These are phyloP conservation scores for Lasiosphaeria ovina DNA, from an alignment of 495 filamentous ascomycete genomes.

Conservation along the genomic window DNA sequence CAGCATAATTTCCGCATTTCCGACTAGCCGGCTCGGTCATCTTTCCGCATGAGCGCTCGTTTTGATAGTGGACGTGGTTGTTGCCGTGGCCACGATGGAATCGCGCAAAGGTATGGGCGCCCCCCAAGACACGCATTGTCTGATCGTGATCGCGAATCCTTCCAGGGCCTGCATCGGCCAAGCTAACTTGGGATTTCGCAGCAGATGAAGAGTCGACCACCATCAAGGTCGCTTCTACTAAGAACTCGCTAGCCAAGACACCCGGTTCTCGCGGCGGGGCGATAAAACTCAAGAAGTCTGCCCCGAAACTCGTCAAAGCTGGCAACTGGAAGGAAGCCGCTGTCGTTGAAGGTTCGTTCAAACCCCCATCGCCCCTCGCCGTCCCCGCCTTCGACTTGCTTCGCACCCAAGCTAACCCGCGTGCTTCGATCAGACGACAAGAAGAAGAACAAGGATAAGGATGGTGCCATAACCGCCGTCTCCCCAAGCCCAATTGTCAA, in stretches of 20 bases:
- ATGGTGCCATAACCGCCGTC: conserved; percentile 37
- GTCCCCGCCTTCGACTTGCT: not conserved
- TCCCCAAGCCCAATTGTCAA: conserved; percentile 62
- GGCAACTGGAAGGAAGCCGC: conserved; percentile 56
- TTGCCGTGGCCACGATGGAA: conserved; percentile 27
- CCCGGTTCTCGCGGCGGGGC: conserved; percentile 42
- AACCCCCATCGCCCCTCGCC: conserved; percentile 1
- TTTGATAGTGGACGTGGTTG: conserved; percentile 15
- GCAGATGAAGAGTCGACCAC: conserved; percentile 50
- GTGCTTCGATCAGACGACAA: conserved; percentile 29
- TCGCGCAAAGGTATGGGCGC: conserved; percentile 31
- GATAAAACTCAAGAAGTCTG: conserved; percentile 67
- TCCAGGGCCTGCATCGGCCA: too few species aligned
- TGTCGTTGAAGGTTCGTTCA: conserved; percentile 52
- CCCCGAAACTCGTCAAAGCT: conserved; percentile 55
- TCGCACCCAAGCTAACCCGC: not conserved
- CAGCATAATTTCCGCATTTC: not conserved
- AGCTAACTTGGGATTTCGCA: not conserved
- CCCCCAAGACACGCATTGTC: not conserved
- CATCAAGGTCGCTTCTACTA: conserved; percentile 56
- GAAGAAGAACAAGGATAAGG: conserved; percentile 44
- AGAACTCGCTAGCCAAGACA: conserved; percentile 51
- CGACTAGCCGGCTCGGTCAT: not conserved
- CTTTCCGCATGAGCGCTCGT: conserved; percentile 8
- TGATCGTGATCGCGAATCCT: not conserved